phyloP scores from a whole-genome alignment of 371 early-diverging fungal species.

The Rhizomucor pusillus region DNA sequence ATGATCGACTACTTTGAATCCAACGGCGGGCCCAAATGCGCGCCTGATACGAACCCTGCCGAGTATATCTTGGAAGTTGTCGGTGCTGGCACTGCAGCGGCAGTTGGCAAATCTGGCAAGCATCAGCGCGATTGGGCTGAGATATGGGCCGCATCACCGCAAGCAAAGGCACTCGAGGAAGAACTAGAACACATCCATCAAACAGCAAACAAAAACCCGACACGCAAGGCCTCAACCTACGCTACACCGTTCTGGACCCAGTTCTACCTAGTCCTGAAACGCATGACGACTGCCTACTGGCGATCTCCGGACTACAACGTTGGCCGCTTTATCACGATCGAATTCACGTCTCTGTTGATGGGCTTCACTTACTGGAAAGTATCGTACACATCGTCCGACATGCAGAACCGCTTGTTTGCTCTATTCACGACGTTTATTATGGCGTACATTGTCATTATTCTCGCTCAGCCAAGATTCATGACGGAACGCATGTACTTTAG shows the following conservation, averaged over 20 bases:
- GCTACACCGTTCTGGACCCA: constrained; percentile 35
- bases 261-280: constrained; percentile 37
- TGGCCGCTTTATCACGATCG: constrained; percentile 45
- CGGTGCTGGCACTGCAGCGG: constrained; percentile 48
- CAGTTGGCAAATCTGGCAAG: constrained; percentile 4
- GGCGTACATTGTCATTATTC: constrained; percentile 60
- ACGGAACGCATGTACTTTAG: constrained; percentile 67
- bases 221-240: constrained; percentile 18
- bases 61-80: constrained; percentile 64
- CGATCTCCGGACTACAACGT: constrained; percentile 59
- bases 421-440: constrained; percentile 63
- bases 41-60: constrained; percentile 61
- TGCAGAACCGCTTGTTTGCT: constrained; percentile 64
- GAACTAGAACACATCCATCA: constrained; percentile 25
- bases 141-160: constrained; percentile 41
- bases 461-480: constrained; percentile 70
- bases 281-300: constrained; percentile 57
- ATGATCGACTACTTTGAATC: constrained; percentile 62
- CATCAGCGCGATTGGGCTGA: constrained; percentile 54
- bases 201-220: constrained; percentile 10
- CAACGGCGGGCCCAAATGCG: constrained; percentile 54
- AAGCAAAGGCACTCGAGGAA: constrained; percentile 23
- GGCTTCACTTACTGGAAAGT: constrained; percentile 62
- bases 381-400: constrained; percentile 42
- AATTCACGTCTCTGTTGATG: constrained; percentile 39